Percentiles rank a stretch among this genome's conserved stretches.
These are phyloP conservation scores for Osmanthus fragrans DNA, from an alignment of 257 asterid genomes.

Conservation along the genomic window DNA sequence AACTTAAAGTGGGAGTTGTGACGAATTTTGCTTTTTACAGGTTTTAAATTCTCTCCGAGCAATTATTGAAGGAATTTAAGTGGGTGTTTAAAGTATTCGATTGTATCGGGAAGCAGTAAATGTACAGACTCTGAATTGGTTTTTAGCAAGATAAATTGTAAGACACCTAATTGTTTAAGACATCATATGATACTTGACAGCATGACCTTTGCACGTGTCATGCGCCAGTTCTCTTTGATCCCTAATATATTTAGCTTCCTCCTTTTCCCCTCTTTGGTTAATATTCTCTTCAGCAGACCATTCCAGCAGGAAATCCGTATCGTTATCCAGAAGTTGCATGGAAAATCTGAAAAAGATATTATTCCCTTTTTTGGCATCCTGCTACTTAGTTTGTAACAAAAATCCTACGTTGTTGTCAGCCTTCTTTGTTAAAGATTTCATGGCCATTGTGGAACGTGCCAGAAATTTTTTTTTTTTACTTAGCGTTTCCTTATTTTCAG, in stretches of 20 bases:
- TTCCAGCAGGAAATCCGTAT: neutral
- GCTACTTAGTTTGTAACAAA: neutral
- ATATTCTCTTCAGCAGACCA: neutral
- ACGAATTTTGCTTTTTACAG: neutral
- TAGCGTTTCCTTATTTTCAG: neutral
- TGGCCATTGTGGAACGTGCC: neutral
- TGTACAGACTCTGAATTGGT: neutral
- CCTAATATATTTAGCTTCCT: neutral
- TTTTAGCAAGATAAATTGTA: neutral
- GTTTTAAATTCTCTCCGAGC: neutral
- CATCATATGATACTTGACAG: neutral
- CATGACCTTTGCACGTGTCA: neutral
- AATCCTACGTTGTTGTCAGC: neutral
- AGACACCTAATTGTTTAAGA: neutral
- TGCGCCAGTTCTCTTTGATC: neutral
- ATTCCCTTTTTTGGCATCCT: neutral
- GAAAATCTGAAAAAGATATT: neutral
- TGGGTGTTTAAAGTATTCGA: neutral
- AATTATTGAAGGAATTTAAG: neutral
- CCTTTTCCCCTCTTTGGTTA: neutral
- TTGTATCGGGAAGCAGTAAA: neutral
- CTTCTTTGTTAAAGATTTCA: neutral
- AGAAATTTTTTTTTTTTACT: neutral
- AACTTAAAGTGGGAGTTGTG: neutral
- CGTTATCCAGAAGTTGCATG: neutral